These are phyloP conservation scores for Thymus quinquecostatus DNA, from an alignment of 257 asterid genomes.

Conservation along the genomic window DNA sequence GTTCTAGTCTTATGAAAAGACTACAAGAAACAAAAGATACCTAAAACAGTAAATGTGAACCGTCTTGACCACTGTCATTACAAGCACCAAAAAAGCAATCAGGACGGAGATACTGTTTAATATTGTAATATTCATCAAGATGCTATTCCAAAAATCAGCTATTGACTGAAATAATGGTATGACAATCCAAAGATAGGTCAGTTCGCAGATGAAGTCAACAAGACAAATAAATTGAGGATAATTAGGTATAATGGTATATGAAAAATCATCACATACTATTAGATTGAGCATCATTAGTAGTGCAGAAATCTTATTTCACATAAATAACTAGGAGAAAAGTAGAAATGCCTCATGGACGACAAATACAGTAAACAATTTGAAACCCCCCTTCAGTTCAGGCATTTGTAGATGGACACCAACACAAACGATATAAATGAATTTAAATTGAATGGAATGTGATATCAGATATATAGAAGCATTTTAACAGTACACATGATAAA, in stretches of 20 bases:
- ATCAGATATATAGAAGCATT: neutral
- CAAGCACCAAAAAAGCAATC: constrained; percentile 12
- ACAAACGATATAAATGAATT: constrained; percentile 21
- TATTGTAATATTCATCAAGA: neutral
- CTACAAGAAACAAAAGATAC: neutral
- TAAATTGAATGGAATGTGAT: neutral
- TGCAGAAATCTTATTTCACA: neutral
- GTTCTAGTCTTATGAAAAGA: neutral
- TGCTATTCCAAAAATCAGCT: no score
- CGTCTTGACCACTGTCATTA: neutral
- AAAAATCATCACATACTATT: neutral
- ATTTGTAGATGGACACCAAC: neutral
- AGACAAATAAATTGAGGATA: constrained; percentile 7
- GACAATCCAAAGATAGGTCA: neutral
- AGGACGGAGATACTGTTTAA: neutral
- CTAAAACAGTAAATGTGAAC: neutral
- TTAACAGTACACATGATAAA: neutral
- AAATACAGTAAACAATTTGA: neutral
- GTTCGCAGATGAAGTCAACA: neutral
- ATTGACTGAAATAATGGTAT: no score
- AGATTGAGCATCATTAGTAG: neutral
- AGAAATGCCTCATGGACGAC: neutral
- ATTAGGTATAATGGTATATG: neutral
- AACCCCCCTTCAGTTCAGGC: neutral
- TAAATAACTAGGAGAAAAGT: constrained; percentile 8